phyloP scores from a whole-genome alignment of 2,329 filamentous ascomycete genomes.

The Acarospora socialis region DNA sequence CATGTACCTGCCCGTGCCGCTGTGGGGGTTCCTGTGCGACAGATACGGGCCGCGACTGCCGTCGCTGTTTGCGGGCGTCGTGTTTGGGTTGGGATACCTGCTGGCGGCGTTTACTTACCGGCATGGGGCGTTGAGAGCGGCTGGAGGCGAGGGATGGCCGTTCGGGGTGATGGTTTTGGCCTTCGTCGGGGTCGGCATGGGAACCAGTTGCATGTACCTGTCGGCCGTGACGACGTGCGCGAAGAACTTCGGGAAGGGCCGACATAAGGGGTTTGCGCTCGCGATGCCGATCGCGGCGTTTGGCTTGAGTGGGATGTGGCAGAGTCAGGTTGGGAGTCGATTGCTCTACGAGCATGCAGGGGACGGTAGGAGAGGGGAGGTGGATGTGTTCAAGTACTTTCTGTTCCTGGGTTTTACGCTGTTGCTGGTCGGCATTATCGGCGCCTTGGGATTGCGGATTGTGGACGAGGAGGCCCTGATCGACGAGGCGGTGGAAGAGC shows the following conservation, averaged over 20 bases:
- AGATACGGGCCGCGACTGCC: slow-evolving; percentile 68
- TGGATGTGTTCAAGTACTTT: slow-evolving; percentile 75
- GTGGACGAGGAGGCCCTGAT: slow-evolving; percentile 80
- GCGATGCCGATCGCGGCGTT: slow-evolving; percentile 86
- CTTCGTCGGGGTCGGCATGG: slow-evolving; percentile 70
- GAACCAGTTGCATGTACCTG: slow-evolving; percentile 80
- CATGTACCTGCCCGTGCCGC: slow-evolving; percentile 80
- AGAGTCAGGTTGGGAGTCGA: slow-evolving; percentile 73
- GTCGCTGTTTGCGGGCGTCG: slow-evolving; percentile 52
- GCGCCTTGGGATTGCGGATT: slow-evolving; percentile 59
- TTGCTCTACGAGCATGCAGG: slow-evolving; percentile 51
- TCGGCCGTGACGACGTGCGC: slow-evolving; percentile 86
- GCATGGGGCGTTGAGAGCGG: slow-evolving; percentile 39
- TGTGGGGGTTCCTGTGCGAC: slow-evolving; percentile 86
- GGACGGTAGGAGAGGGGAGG: slow-evolving; percentile 47
- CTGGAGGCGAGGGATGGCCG: slow-evolving; percentile 44
- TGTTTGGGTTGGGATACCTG: slow-evolving; percentile 72
- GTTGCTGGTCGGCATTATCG: slow-evolving; percentile 54
- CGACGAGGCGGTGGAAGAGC: slow-evolving; percentile 74
- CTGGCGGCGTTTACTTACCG: slow-evolving; percentile 68
- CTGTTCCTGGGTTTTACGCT: slow-evolving; percentile 67
- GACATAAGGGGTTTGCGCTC: slow-evolving; percentile 75
- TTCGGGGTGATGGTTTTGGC: slow-evolving; percentile 73
- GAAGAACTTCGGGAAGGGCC: slow-evolving; percentile 91
- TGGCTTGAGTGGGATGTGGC: slow-evolving; percentile 88